Evolutionary conservation across 495 filamentous ascomycete genomes (phyloP).

Genomic region (Penicillium malachiteum): DNA sequence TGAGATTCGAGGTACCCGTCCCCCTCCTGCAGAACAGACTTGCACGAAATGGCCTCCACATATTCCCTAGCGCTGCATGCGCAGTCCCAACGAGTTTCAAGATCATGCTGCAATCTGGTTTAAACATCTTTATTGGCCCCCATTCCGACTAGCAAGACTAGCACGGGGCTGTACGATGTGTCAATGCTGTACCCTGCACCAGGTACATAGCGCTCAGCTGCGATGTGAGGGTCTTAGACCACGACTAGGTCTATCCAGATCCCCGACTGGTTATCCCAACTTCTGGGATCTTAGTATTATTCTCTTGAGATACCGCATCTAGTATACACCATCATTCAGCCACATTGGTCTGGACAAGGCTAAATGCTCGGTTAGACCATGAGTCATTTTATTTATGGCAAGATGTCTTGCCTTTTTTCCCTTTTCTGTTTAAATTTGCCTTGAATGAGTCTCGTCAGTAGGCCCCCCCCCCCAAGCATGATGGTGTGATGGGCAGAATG

Average conservation of each 20-base stretch:
- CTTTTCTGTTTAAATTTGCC: not conserved
- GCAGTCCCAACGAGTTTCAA: constrained; percentile 13
- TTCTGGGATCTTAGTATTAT: not conserved
- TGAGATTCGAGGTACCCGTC: not conserved
- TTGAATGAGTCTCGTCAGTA: not conserved
- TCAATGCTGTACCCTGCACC: not conserved
- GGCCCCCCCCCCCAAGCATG: not conserved
- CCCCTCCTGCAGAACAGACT: constrained; percentile 23
- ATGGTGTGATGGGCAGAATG: constrained; percentile 20
- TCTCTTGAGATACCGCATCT: not conserved
- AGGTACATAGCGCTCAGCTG: not conserved
- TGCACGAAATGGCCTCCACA: constrained; percentile 3
- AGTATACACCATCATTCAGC: not conserved
- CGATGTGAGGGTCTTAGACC: constrained; percentile 1
- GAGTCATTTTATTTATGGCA: not conserved
- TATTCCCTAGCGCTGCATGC: constrained; percentile 15
- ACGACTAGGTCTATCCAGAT: not conserved
- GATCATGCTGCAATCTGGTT: not conserved
- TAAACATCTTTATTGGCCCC: not conserved
- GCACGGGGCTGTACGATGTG: constrained; percentile 2
- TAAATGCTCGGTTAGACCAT: not conserved
- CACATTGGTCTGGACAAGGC: not conserved
- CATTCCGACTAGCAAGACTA: not conserved
- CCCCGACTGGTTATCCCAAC: no score
- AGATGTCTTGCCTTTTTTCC: no score